These are phyloP conservation scores for Trametes cubensis DNA, from an alignment of 768 basidiomycete genomes.

Conservation along the genomic window DNA sequence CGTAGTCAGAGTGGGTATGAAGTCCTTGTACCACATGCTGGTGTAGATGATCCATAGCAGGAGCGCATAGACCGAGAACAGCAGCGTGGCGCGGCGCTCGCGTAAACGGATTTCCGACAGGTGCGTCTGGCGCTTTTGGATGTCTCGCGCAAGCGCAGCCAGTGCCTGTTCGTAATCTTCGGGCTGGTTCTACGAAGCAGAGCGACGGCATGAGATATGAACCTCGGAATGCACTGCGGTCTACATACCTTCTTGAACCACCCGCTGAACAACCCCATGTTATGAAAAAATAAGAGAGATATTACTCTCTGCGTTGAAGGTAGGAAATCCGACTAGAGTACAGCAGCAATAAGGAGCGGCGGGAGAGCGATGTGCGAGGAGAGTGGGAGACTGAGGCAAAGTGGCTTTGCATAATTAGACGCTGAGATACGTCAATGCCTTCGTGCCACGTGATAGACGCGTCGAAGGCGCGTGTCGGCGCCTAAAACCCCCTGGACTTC, in stretches of 20 bases:
- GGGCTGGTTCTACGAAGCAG: conserved; percentile 45
- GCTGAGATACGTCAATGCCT: conserved; percentile 9
- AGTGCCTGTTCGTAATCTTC: conserved; percentile 83
- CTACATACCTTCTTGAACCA: conserved; percentile 21
- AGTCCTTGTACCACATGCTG: conserved; percentile 69
- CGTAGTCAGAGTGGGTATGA: conserved; percentile 48
- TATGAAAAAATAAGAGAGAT: background rate
- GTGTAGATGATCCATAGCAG: conserved; percentile 74
- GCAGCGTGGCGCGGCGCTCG: conserved; percentile 76
- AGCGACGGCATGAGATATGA: background rate
- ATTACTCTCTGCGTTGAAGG: too few species aligned
- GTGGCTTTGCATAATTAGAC: conserved; percentile 1
- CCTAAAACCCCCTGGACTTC: background rate
- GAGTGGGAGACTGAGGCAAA: background rate
- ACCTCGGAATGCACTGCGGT: background rate
- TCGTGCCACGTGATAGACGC: conserved; percentile 19
- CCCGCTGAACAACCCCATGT: conserved; percentile 19
- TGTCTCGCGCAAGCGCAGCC: conserved; percentile 63
- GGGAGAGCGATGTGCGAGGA: background rate
- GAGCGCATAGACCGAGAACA: conserved; percentile 78
- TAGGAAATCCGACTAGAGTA: conserved; percentile 9
- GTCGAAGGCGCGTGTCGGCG: conserved; percentile 10
- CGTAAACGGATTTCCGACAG: conserved; percentile 85
- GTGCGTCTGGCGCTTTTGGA: conserved; percentile 71
- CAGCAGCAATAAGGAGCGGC: conserved; percentile 17